These are phyloP conservation scores for Ephemerocybe angulata DNA, from an alignment of 768 basidiomycete species.

Conservation along the genomic window DNA sequence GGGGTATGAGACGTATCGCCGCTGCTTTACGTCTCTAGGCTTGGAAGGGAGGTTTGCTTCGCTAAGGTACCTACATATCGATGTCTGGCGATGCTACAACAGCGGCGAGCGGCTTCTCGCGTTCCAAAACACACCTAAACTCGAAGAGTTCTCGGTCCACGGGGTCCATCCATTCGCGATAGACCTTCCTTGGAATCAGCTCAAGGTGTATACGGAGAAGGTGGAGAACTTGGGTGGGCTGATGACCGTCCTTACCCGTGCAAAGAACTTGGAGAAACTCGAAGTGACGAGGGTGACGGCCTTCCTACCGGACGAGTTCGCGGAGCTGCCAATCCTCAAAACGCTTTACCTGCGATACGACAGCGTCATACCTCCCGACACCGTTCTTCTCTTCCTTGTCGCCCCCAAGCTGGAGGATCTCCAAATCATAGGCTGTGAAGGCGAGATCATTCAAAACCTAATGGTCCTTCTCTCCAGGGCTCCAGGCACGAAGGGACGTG, in stretches of 20 bases:
- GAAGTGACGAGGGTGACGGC: background rate
- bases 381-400: background rate
- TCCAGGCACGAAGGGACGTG: background rate
- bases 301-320: background rate
- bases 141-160: background rate
- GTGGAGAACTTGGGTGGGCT: background rate
- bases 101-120: background rate
- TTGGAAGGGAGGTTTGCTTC: background rate
- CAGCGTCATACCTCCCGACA: conserved; percentile 2
- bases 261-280: background rate
- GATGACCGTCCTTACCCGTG: background rate
- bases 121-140: background rate
- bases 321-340: conserved; percentile 2
- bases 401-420: conserved; percentile 8
- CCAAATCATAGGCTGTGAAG: conserved; percentile 1
- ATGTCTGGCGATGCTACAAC: conserved; percentile 2
- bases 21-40: background rate
- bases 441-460: background rate
- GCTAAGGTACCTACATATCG: background rate
- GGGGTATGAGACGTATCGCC: background rate
- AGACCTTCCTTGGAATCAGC: background rate
- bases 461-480: background rate
- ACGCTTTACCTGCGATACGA: conserved; percentile 4
- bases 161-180: background rate
- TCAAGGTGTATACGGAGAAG: conserved; percentile 4